phyloP scores from a whole-genome alignment of 176 grass and related monocot species.

The Cocos nucifera region DNA sequence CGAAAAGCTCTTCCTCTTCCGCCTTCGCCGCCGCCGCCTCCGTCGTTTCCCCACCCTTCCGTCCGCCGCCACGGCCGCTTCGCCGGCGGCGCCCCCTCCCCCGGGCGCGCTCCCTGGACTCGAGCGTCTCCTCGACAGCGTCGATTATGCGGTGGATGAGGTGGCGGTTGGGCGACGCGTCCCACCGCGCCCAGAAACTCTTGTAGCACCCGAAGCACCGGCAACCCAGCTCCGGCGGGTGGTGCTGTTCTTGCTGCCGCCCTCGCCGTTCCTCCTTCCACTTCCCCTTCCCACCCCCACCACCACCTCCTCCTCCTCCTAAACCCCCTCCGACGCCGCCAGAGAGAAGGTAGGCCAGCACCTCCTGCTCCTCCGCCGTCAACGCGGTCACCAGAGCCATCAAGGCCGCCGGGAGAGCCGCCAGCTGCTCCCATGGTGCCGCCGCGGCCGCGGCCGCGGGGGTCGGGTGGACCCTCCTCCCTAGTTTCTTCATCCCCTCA shows the following conservation, averaged over 20 bases:
- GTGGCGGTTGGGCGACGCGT: constrained; percentile 81
- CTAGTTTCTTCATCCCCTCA: constrained; percentile 57
- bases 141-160: constrained; percentile 93
- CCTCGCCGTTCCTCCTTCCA: not conserved
- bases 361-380: constrained; percentile 61
- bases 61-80: not conserved
- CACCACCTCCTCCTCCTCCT: too few species aligned
- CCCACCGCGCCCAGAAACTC: constrained; percentile 95
- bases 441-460: constrained; percentile 7
- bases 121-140: constrained; percentile 54
- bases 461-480: constrained; percentile 55
- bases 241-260: constrained; percentile 27
- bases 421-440: not conserved
- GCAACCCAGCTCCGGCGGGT: constrained; percentile 71
- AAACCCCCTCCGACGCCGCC: constrained; percentile 7
- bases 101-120: not conserved
- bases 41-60: constrained; percentile 11
- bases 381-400: constrained; percentile 46
- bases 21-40: constrained; percentile 19
- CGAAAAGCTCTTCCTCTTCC: not conserved
- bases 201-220: constrained; percentile 98
- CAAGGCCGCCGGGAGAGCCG: constrained; percentile 38
- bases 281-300: too few species aligned
- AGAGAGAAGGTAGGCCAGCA: constrained; percentile 74
- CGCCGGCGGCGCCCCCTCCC: constrained; percentile 2